Percentiles rank a stretch among this genome's conserved stretches.
Conservation (phyloP, 2,329 filamentous ascomycete species). For the Aspergillus sp. region DNA sequence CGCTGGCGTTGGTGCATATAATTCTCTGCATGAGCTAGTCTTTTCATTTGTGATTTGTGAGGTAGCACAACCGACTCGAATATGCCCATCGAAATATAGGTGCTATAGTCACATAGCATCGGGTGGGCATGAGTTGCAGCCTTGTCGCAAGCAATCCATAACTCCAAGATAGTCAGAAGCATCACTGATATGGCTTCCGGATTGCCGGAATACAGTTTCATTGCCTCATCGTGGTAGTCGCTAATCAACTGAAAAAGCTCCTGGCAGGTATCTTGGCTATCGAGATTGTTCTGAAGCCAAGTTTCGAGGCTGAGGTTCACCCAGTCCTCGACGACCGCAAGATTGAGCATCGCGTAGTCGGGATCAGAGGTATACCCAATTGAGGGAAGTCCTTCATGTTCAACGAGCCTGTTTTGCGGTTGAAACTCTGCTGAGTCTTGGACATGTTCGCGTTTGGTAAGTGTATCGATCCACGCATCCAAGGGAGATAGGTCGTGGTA, state of each 20-base stretch:
- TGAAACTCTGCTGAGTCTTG: neutral
- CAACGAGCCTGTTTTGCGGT: neutral
- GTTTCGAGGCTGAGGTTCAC: slow-evolving; percentile 38
- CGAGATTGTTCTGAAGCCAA: slow-evolving; percentile 40
- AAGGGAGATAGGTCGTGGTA: slow-evolving; percentile 9
- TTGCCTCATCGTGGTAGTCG: slow-evolving; percentile 34
- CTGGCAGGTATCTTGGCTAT: slow-evolving; percentile 23
- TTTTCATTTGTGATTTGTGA: slow-evolving; percentile 20
- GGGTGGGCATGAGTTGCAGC: slow-evolving; percentile 40
- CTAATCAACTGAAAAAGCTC: slow-evolving; percentile 31
- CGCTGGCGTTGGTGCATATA: slow-evolving; percentile 45
- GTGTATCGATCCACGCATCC: slow-evolving; percentile 10
- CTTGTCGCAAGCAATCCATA: slow-evolving; percentile 61
- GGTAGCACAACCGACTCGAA: slow-evolving; percentile 23
- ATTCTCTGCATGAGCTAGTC: slow-evolving; percentile 41
- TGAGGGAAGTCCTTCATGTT: neutral
- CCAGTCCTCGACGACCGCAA: slow-evolving; percentile 53
- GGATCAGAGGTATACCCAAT: neutral
- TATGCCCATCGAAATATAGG: slow-evolving; percentile 41
- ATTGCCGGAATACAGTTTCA: slow-evolving; percentile 35
- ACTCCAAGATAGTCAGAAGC: slow-evolving; percentile 55
- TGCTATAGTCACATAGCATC: slow-evolving; percentile 49
- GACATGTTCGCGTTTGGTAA: neutral
- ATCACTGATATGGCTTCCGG: slow-evolving; percentile 55
- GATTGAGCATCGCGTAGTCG: slow-evolving; percentile 21